These are phyloP conservation scores for Globisporangium barbulae DNA, from an alignment of 352 stramenopile genomes.

Conservation along the genomic window DNA sequence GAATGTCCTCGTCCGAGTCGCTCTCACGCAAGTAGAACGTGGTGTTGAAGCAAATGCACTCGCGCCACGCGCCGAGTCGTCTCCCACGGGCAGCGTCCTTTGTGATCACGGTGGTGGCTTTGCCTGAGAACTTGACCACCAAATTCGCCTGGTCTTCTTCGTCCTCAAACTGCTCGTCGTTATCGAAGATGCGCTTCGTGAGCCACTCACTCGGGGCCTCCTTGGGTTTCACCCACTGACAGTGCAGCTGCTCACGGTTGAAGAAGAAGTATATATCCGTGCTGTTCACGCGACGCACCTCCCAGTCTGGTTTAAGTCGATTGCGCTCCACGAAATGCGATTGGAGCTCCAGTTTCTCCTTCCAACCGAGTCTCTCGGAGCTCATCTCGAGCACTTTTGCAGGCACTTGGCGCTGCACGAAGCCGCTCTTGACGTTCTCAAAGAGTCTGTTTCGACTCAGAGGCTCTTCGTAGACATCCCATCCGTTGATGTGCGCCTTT, in stretches of 20 bases:
- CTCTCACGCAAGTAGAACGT: conserved; percentile 51
- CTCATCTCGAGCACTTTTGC: conserved; percentile 31
- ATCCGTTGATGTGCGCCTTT: conserved; percentile 24
- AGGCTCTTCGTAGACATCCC: conserved; percentile 53
- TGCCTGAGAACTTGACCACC: conserved; percentile 43
- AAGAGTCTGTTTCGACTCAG: conserved; percentile 60
- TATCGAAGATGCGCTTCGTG: conserved; percentile 56
- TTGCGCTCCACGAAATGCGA: conserved; percentile 58
- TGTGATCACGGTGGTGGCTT: conserved; percentile 25
- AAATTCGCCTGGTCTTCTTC: conserved; percentile 44
- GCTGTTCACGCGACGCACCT: conserved; percentile 53
- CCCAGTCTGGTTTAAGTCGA: conserved; percentile 43
- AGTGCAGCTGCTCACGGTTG: conserved; percentile 43
- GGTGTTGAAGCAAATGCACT: conserved; percentile 44
- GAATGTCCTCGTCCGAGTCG: conserved; percentile 12
- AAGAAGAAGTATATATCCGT: conserved; percentile 76
- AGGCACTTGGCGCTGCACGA: conserved; percentile 64
- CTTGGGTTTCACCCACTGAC: conserved; percentile 53
- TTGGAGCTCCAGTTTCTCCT: conserved; percentile 49
- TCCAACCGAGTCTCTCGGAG: conserved; percentile 45
- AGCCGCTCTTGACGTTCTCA: conserved; percentile 52
- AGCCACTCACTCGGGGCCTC: conserved; percentile 39
- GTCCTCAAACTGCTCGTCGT: conserved; percentile 41
- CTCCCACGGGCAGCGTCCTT: conserved; percentile 41
- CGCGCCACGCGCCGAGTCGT: conserved; percentile 46